Conservation (phyloP, 2,329 filamentous ascomycete genomes). For the Verruconis gallopava region DNA sequence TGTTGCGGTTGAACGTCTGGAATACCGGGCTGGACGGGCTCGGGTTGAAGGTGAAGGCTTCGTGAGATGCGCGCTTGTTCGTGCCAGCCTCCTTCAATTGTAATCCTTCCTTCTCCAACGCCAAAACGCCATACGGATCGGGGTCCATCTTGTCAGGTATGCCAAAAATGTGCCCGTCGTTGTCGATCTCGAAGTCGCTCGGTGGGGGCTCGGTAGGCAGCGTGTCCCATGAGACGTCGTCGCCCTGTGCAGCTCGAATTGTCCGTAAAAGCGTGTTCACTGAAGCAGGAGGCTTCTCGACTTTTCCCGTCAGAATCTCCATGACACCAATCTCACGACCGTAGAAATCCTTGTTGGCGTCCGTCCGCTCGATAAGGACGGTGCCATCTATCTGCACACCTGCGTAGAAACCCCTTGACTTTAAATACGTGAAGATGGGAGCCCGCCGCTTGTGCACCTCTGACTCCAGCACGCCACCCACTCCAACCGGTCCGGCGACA, state of each 20-base stretch:
- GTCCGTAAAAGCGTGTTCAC: constrained; percentile 60
- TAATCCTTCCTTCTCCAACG: constrained; percentile 78
- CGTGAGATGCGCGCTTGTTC: constrained; percentile 57
- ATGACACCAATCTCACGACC: constrained; percentile 48
- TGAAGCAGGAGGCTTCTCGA: constrained; percentile 42
- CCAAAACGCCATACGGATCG: constrained; percentile 82
- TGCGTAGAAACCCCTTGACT: constrained; percentile 78
- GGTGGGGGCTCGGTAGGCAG: constrained; percentile 62
- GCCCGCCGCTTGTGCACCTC: constrained; percentile 50
- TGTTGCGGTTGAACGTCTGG: constrained; percentile 51
- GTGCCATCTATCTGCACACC: constrained; percentile 81
- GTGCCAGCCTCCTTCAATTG: constrained; percentile 86
- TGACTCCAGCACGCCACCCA: constrained; percentile 54
- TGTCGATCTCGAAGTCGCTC: constrained; percentile 52
- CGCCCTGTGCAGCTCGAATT: constrained; percentile 76
- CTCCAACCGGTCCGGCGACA: constrained; percentile 62
- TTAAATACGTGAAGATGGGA: constrained; percentile 75
- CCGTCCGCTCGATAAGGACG: constrained; percentile 70
- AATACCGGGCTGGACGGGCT: constrained; percentile 60
- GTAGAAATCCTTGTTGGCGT: constrained; percentile 82
- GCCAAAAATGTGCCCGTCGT: constrained; percentile 51
- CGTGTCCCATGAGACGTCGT: constrained; percentile 58
- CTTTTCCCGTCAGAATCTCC: constrained; percentile 51
- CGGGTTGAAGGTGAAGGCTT: constrained; percentile 71
- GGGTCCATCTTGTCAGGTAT: constrained; percentile 69